Evolutionary conservation across 1,139 yeast genomes (phyloP).

Genomic region (Suhomyces ambrosiae): DNA sequence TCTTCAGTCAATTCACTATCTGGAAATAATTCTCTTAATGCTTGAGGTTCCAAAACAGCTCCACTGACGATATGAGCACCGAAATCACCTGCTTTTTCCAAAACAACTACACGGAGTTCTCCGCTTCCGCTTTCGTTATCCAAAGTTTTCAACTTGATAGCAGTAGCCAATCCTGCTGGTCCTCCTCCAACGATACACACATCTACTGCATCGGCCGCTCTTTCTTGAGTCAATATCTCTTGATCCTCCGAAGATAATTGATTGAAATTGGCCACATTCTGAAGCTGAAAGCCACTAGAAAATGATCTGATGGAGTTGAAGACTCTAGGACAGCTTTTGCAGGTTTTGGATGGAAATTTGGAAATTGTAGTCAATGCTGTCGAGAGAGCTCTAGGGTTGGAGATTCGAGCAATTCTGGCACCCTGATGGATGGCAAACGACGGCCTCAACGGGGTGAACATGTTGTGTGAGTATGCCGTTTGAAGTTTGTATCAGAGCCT

Average conservation of each 20-base stretch:
- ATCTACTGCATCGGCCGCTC: constrained; percentile 85
- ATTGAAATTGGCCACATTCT: constrained; percentile 3
- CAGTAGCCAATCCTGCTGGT: constrained; percentile 95
- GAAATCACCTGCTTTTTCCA: constrained; percentile 91
- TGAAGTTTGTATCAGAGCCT: no score
- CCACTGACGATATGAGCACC: constrained; percentile 93
- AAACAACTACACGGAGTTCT: constrained; percentile 77
- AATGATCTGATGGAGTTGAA: neutral
- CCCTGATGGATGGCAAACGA: neutral
- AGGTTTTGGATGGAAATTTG: neutral
- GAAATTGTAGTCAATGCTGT: neutral
- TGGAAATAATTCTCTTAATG: constrained; percentile 83
- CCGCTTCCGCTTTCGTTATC: constrained; percentile 70
- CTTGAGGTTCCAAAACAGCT: constrained; percentile 88
- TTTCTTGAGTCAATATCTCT: constrained; percentile 53
- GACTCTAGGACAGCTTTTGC: neutral
- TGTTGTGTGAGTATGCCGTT: neutral
- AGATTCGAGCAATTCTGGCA: neutral
- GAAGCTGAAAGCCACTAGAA: neutral
- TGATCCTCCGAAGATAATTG: constrained; percentile 41
- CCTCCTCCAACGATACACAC: constrained; percentile 98
- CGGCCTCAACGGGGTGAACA: constrained; percentile 1
- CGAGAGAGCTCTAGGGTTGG: neutral
- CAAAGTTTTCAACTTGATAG: constrained; percentile 81
- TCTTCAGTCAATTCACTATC: constrained; percentile 57